Conservation (phyloP, 768 basidiomycete genomes). For the Podaxis sp. region DNA sequence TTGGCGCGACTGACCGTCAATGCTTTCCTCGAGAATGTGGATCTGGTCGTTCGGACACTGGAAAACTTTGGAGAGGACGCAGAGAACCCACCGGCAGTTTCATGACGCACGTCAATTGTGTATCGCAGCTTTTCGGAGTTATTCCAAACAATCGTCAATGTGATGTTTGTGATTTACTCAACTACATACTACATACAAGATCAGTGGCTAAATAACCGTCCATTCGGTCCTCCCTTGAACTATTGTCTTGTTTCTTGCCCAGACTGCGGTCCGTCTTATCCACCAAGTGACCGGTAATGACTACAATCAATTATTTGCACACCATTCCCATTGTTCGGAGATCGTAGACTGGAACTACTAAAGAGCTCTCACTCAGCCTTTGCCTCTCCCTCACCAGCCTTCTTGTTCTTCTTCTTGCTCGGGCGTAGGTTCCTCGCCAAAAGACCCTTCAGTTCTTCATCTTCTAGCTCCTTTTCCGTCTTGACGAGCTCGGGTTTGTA, state of each 20-base stretch:
- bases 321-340: slow-evolving; percentile 18
- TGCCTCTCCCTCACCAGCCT: slow-evolving; percentile 44
- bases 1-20: slow-evolving; percentile 83
- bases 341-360: neutral
- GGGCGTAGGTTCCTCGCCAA: slow-evolving; percentile 79
- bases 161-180: neutral
- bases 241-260: neutral
- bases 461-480: slow-evolving; percentile 84
- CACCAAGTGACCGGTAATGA: neutral
- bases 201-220: neutral
- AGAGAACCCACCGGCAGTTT: slow-evolving; percentile 18
- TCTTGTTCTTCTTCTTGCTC: slow-evolving; percentile 91
- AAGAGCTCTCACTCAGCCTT: slow-evolving; percentile 13
- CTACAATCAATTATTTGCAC: slow-evolving; percentile 18
- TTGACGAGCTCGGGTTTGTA: slow-evolving; percentile 90
- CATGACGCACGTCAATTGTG: neutral
- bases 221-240: neutral
- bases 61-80: slow-evolving; percentile 75
- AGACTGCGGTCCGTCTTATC: neutral
- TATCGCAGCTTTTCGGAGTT: too few relatives aligned
- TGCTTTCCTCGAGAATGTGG: slow-evolving; percentile 85
- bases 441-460: slow-evolving; percentile 79
- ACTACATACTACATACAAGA: neutral
- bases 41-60: slow-evolving; percentile 79
- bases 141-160: neutral